Percentiles rank a stretch among this genome's conserved stretches.
These are phyloP conservation scores for Dimocarpus longan DNA, from an alignment of 345 rosid species.

Conservation along the genomic window DNA sequence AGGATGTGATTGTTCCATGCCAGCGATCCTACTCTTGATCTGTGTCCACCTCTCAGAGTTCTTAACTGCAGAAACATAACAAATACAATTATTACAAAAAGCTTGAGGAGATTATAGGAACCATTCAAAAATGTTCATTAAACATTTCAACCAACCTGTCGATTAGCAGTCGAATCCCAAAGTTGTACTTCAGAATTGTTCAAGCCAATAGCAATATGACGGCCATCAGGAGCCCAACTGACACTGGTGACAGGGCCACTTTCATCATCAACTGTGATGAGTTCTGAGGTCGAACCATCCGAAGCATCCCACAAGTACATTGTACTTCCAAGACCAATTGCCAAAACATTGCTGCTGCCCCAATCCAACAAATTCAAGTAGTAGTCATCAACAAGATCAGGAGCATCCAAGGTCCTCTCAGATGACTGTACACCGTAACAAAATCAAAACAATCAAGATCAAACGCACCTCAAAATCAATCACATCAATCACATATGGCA, in stretches of 20 bases:
- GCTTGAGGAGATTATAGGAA: too few relatives aligned
- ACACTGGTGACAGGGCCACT: constrained; percentile 55
- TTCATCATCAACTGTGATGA: constrained; percentile 49
- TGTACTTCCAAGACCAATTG: constrained; percentile 41
- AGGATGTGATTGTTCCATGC: constrained; percentile 59
- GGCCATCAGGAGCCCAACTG: constrained; percentile 59
- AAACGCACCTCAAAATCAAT: neutral
- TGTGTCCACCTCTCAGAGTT: constrained; percentile 47
- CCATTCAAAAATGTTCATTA: too few relatives aligned
- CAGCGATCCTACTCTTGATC: constrained; percentile 44
- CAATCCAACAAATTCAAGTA: constrained; percentile 54
- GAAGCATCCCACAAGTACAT: constrained; percentile 60
- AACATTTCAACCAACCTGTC: constrained; percentile 25
- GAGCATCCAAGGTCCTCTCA: constrained; percentile 58
- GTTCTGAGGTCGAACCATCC: constrained; percentile 47
- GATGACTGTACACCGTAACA: constrained; percentile 33
- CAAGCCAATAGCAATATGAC: constrained; percentile 47
- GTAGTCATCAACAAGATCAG: constrained; percentile 52
- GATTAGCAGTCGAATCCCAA: constrained; percentile 45
- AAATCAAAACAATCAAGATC: neutral
- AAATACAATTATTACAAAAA: neutral
- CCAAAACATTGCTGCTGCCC: constrained; percentile 50
- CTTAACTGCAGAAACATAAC: constrained; percentile 23
- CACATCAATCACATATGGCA: neutral
- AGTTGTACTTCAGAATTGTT: constrained; percentile 56